Base-by-base conservation (phyloP, 139 green algal species). In the Medakamo hakoo region DNA sequence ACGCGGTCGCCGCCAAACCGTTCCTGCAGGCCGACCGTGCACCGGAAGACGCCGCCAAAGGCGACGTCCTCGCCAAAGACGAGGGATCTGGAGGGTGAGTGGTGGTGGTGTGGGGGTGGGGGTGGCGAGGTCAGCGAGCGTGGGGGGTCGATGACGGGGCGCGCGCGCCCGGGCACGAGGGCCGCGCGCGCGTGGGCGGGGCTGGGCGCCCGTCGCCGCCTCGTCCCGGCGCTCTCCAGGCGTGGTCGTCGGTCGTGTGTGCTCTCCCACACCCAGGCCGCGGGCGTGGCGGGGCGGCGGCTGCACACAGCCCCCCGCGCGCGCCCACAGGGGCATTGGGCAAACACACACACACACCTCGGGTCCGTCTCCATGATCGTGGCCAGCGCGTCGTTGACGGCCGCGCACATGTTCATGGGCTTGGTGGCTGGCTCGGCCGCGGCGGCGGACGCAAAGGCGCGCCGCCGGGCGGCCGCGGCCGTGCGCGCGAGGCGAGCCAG, bases 41-140 rank as follows among this genome's bases (percentile, higher is more conserved):
- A 94, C 2, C 88, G 76, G 64, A 97, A 97, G 2, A 97, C 90
- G 20, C 90, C 90, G 14, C 90, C 90, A 70, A 97, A 97, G 0
- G 67, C 73, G 0, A 97, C 85, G 65, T 97, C 90, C 68, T 96
- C 86, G 4, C 89, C 89, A 68, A 96, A 94, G 14, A 90, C 73
- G 20, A 86, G 76, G 0, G 73, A 59, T 65, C 82, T 94, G 65
- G 58, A 62, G 40, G 21, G 55, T 58, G 24, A 61, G 25, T 20
- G 27, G 22, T n/a, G 25, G n/a, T n/a, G n/a, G n/a, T n/a, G n/a
- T n/a, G n/a, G n/a, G 29, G 60, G 65, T 68, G 1, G 27, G 28
- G 30, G 59, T 29, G 25, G 40, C 31, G 20, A 24, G 25, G 48
- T 25, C 19, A 29, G 59, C 57, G 59, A 4, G 23, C 58, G 24